Evolutionary conservation across 768 basidiomycete genomes (phyloP).

Genomic region (Phlebiopsis flavidoalba): DNA sequence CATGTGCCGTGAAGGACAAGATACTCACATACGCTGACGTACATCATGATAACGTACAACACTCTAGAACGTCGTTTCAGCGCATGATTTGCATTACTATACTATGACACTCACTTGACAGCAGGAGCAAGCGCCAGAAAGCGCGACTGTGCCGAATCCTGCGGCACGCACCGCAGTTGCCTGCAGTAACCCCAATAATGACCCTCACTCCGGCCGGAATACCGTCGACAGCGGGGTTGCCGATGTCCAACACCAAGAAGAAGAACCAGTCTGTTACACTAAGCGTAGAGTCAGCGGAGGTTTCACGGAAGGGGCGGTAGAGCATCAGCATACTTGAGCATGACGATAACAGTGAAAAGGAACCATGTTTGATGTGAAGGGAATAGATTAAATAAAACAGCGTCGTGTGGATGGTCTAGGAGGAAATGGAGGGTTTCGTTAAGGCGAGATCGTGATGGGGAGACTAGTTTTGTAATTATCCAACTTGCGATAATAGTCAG

Average conservation of each 20-base stretch:
- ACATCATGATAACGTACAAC: slow-evolving; percentile 92
- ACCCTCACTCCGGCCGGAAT: slow-evolving; percentile 72
- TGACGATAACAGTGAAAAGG: slow-evolving; percentile 60
- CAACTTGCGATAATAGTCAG: slow-evolving; percentile 41
- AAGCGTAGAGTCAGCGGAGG: neutral
- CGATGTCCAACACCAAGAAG: slow-evolving; percentile 86
- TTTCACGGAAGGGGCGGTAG: neutral
- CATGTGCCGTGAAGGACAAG: slow-evolving; percentile 5
- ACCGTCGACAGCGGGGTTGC: slow-evolving; percentile 58
- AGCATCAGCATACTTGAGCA: slow-evolving; percentile 54
- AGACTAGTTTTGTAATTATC: slow-evolving; percentile 58
- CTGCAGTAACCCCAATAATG: slow-evolving; percentile 72
- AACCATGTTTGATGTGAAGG: slow-evolving; percentile 96
- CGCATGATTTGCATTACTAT: neutral
- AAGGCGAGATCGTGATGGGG: slow-evolving; percentile 51
- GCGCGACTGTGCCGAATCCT: slow-evolving; percentile 75
- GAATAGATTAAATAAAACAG: slow-evolving; percentile 87
- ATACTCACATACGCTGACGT: slow-evolving; percentile 71
- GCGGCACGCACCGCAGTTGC: slow-evolving; percentile 79
- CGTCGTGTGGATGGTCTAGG: slow-evolving; percentile 90
- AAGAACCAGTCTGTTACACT: slow-evolving; percentile 85
- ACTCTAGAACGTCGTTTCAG: slow-evolving; percentile 41
- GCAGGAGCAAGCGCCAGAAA: slow-evolving; percentile 81
- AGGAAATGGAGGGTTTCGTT: slow-evolving; percentile 86
- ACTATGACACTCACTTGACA: slow-evolving; percentile 56